Evolutionary conservation across 2,329 filamentous ascomycete species (phyloP), one percentile per base, ranked within the genome.

Genomic region (Stachybotrys chartarum): DNA sequence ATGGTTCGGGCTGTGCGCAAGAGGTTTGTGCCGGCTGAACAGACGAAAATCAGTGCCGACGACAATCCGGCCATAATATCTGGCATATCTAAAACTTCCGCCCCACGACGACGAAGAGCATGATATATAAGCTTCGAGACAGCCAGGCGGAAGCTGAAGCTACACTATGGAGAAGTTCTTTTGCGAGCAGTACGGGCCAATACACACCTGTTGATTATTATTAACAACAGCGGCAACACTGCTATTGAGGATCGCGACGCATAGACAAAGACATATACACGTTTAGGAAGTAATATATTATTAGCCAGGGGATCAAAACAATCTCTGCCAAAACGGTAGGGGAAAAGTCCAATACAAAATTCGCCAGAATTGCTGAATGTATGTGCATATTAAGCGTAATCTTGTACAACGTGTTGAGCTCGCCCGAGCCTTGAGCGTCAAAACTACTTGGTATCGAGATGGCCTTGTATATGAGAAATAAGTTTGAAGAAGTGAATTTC

Each of bases 1-100:
- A 95, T 95, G 90, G 85, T 95, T 59, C 78, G 83, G 57, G 88
- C 90, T 8, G 83, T 94, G 12, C 79, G 85, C 57, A 91, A 89
- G 75, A 80, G 90, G 30, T 94, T 94, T 66, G 79, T 83, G 57
- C 71, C 86, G 5, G 65, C 72, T 30, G 67, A 72, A 59, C 16
- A 47, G 45, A 42, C 35, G 2, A 42, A 42, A 14, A 5, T 42
- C 14, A 14, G 35, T 10, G 35, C 35, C 35, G 35, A 42, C 5
- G 35, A 42, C 35, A 42, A 42, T 42, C 35, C 35, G 35, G 35
- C 68, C 32, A 53, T 66, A n/a, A 64, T 64, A 18, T 69, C 71
- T 6, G 67, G 63, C 1, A 51, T 64, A 6, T 57, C 63, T 6
- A 55, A 58, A 46, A 53, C 56, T 14, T 52, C 54, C 30, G 57